Percentiles rank a stretch among this genome's conserved stretches.
Evolutionary conservation across 805 yeast species (phyloP).

Genomic region (Brettanomyces custersianus): DNA sequence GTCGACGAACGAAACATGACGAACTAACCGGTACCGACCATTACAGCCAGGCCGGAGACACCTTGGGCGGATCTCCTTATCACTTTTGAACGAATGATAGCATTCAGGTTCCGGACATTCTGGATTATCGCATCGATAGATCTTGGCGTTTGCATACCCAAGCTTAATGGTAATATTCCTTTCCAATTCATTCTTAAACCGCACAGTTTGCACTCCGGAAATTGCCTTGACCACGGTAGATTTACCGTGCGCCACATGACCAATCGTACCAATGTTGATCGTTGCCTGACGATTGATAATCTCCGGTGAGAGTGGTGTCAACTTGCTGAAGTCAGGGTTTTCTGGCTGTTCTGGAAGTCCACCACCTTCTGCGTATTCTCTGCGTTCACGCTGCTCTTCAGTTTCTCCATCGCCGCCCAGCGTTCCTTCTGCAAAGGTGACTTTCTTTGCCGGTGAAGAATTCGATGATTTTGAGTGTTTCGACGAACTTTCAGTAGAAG

Average conservation of each 20-base stretch:
- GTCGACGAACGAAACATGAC: constrained; percentile 98
- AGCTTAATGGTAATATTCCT: constrained; percentile 97
- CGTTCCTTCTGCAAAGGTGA: constrained; percentile 67
- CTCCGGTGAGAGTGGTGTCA: constrained; percentile 89
- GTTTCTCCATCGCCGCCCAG: constrained; percentile 41
- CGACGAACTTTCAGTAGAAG: constrained; percentile 1
- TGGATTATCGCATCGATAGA: constrained; percentile 83
- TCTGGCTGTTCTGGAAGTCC: constrained; percentile 96
- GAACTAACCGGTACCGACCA: constrained; percentile 83
- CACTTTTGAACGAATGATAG: constrained; percentile 89
- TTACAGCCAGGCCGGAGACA: constrained; percentile 80
- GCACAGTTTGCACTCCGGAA: constrained; percentile 97
- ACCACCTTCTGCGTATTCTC: constrained; percentile 96
- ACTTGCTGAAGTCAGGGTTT: constrained; percentile 68
- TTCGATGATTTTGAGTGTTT: constrained; percentile 25
- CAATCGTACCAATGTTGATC: constrained; percentile 96
- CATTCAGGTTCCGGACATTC: constrained; percentile 90
- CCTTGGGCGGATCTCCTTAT: constrained; percentile 89
- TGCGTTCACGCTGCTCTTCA: constrained; percentile 67
- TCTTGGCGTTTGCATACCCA: constrained; percentile 98
- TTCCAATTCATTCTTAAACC: constrained; percentile 98
- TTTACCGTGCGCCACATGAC: constrained; percentile 99
- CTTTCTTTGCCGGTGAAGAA: constrained; percentile 54
- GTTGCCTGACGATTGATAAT: constrained; percentile 99
- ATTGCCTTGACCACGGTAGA: constrained; percentile 97